Conservation (phyloP, 805 yeast species). For the Saccharomycopsis babjevae region DNA sequence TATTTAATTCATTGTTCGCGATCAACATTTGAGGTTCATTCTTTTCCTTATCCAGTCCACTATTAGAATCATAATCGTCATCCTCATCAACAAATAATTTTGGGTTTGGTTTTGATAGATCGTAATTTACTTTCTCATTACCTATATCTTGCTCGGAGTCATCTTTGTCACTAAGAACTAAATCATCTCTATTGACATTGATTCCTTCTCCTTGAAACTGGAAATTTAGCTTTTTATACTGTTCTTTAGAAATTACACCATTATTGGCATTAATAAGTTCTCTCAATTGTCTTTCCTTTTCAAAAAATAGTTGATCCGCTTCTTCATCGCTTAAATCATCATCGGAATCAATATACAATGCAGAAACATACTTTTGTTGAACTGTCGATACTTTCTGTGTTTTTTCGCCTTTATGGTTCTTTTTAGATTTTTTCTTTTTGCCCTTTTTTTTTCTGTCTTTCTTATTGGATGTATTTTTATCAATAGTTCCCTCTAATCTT, state of each 20-base stretch:
- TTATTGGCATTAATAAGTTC: constrained; percentile 8
- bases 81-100: neutral
- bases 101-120: neutral
- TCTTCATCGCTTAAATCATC: constrained; percentile 20
- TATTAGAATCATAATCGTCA: neutral
- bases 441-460: constrained; percentile 3
- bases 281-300: constrained; percentile 11
- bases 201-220: constrained; percentile 1
- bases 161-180: neutral
- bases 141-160: neutral
- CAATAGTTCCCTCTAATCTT: neutral
- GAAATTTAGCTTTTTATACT: constrained; percentile 2
- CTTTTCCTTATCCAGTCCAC: neutral
- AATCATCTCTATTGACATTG: neutral
- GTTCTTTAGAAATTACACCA: constrained; percentile 7
- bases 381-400: neutral
- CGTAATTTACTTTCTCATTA: neutral
- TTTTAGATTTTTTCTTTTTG: constrained; percentile 9
- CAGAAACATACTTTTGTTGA: constrained; percentile 17
- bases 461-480: neutral
- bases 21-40: neutral
- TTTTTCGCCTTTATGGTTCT: constrained; percentile 10
- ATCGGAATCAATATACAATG: constrained; percentile 27
- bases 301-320: constrained; percentile 12
- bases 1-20: neutral